Percentiles rank a stretch among this genome's conserved stretches.
These are phyloP conservation scores for Rhipidocladum racemiflorum DNA, from an alignment of 176 grass and related monocot species.

Conservation along the genomic window DNA sequence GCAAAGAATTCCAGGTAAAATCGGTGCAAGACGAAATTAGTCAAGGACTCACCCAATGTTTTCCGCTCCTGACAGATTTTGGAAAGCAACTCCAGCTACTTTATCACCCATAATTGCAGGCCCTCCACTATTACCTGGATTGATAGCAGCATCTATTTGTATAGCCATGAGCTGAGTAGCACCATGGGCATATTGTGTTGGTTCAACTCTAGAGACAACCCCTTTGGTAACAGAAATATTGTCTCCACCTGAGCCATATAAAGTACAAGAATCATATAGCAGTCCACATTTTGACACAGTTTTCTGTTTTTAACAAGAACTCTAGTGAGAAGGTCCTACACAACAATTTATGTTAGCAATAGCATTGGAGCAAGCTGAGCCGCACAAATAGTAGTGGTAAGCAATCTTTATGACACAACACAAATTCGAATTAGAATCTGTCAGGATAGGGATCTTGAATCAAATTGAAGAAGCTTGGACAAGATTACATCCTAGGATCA, in stretches of 20 bases:
- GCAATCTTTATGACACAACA: not conserved
- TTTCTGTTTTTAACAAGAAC: conserved; percentile 17
- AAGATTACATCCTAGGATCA: not conserved
- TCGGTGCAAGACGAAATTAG: conserved; percentile 1
- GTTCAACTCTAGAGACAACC: conserved; percentile 95
- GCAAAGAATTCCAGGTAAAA: conserved; percentile 1
- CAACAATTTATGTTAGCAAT: not conserved
- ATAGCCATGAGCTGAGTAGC: conserved; percentile 95
- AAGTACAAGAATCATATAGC: conserved; percentile 1
- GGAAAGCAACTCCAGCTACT: conserved; percentile 96
- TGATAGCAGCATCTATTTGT: conserved; percentile 99
- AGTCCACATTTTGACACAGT: not conserved
- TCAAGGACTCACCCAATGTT: conserved; percentile 78
- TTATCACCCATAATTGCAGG: conserved; percentile 97
- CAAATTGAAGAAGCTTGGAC: not conserved
- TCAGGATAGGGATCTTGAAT: not conserved
- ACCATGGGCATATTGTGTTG: conserved; percentile 92
- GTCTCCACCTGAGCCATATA: conserved; percentile 66
- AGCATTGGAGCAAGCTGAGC: not conserved
- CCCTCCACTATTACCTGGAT: conserved; percentile 92
- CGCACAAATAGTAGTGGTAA: not conserved
- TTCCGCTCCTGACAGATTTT: conserved; percentile 94
- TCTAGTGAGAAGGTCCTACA: not conserved
- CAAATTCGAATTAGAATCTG: not conserved
- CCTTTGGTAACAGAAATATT: conserved; percentile 99